A percentile compares a stretch with the other conserved stretches of the same genome.
phyloP scores from a whole-genome alignment of 768 basidiomycete genomes.

The Kwoniella dendrophila region DNA sequence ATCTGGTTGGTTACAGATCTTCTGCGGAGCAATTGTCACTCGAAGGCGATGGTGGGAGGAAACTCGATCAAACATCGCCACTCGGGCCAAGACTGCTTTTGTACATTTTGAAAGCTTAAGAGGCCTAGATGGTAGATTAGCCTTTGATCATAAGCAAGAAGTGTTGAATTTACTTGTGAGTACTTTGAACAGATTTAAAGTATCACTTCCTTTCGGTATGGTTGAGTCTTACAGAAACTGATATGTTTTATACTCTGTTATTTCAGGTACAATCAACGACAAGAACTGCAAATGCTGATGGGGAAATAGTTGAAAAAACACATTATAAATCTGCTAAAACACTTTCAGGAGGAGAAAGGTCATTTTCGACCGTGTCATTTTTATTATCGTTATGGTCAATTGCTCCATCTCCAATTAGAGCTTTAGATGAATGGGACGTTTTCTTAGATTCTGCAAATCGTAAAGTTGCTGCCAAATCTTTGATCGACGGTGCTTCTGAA shows the following conservation, averaged over 20 bases:
- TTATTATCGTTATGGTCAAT: constrained; percentile 95
- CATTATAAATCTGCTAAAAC: constrained; percentile 46
- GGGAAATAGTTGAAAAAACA: constrained; percentile 56
- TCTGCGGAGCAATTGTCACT: constrained; percentile 66
- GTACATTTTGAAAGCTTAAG: constrained; percentile 78
- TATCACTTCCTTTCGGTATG: not conserved
- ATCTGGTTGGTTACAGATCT: constrained; percentile 61
- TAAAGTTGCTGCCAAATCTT: constrained; percentile 91
- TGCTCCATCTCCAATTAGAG: constrained; percentile 88
- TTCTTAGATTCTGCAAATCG: constrained; percentile 72
- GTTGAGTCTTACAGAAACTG: not conserved
- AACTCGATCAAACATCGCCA: constrained; percentile 84
- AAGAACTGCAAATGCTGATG: constrained; percentile 71
- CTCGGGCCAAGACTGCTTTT: constrained; percentile 72
- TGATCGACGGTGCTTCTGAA: constrained; percentile 86
- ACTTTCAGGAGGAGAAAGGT: constrained; percentile 88
- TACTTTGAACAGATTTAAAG: too few species aligned
- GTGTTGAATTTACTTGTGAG: constrained; percentile 32
- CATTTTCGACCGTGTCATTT: constrained; percentile 92
- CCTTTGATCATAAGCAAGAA: constrained; percentile 69
- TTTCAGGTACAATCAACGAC: constrained; percentile 17
- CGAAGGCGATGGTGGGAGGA: constrained; percentile 80
- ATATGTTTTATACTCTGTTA: not conserved
- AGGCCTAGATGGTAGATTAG: constrained; percentile 82
- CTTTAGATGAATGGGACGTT: constrained; percentile 98